A percentile compares a stretch with the other conserved stretches of the same genome.
Conservation (phyloP, 192 early-diverging fungal genomes). For the Coemansia reversa region DNA sequence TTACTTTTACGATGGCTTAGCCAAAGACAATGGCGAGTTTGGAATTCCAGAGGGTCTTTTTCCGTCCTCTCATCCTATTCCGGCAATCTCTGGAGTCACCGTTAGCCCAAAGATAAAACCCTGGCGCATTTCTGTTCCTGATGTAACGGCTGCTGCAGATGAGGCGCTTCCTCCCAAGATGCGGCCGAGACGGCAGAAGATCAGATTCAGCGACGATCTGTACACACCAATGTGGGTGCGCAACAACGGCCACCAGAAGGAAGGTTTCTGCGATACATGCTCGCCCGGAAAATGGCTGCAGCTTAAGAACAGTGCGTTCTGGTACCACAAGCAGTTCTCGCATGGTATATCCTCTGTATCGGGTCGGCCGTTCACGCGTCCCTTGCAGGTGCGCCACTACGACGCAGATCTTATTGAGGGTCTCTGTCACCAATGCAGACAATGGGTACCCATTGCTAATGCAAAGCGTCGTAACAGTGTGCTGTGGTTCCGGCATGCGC, state of each 20-base stretch:
- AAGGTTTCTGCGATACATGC: slow-evolving; percentile 83
- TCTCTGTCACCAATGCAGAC: slow-evolving; percentile 77
- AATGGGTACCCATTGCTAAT: slow-evolving; percentile 79
- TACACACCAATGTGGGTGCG: slow-evolving; percentile 87
- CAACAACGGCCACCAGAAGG: slow-evolving; percentile 70
- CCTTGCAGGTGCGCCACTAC: slow-evolving; percentile 69
- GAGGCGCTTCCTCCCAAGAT: slow-evolving; percentile 23
- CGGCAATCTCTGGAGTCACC: slow-evolving; percentile 47
- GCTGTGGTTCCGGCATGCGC: slow-evolving; percentile 84
- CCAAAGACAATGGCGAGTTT: background rate
- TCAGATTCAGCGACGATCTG: slow-evolving; percentile 67
- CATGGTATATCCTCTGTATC: slow-evolving; percentile 87
- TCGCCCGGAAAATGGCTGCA: slow-evolving; percentile 82
- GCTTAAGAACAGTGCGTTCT: slow-evolving; percentile 84
- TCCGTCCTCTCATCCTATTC: slow-evolving; percentile 30
- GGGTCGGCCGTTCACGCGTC: slow-evolving; percentile 69
- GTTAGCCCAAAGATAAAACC: slow-evolving; percentile 48
- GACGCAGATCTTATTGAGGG: slow-evolving; percentile 74
- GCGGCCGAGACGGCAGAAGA: slow-evolving; percentile 67
- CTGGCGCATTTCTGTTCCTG: slow-evolving; percentile 40
- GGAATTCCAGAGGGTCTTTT: slow-evolving; percentile 10
- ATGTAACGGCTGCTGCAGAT: slow-evolving; percentile 35
- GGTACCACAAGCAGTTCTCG: slow-evolving; percentile 88
- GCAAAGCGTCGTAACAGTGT: slow-evolving; percentile 74
- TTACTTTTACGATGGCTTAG: slow-evolving; percentile 35